phyloP scores from a whole-genome alignment of 495 filamentous ascomycete genomes.

The Neurospora sp. region DNA sequence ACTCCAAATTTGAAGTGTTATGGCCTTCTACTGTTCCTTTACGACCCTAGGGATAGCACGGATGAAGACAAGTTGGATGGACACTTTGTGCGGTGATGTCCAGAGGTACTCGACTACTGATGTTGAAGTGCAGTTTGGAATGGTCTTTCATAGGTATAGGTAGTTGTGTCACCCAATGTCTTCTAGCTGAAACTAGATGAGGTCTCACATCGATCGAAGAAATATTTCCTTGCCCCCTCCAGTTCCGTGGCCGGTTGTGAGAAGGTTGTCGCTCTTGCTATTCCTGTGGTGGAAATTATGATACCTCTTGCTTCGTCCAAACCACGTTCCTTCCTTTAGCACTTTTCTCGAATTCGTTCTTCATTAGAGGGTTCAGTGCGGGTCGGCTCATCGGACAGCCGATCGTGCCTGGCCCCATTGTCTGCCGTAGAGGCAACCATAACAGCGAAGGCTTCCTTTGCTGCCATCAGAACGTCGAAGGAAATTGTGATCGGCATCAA shows the following conservation, averaged over 20 bases:
- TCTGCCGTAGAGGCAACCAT: not conserved
- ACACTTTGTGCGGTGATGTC: not conserved
- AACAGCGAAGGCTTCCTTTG: not conserved
- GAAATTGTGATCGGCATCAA: too few relatives aligned
- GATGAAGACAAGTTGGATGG: not conserved
- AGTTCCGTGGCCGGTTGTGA: not conserved
- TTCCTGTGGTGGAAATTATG: not conserved
- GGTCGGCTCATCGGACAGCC: not conserved
- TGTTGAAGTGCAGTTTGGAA: too few relatives aligned
- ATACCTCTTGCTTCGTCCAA: not conserved
- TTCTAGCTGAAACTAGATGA: not conserved
- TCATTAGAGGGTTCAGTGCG: not conserved
- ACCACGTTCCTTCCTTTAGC: not conserved
- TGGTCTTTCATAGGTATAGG: too few relatives aligned
- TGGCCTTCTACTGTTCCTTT: too few relatives aligned
- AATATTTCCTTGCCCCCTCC: not conserved
- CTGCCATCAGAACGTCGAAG: too few relatives aligned
- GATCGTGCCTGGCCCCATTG: not conserved
- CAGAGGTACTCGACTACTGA: too few relatives aligned
- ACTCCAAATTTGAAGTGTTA: too few relatives aligned
- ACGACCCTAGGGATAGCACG: not conserved
- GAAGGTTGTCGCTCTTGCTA: not conserved
- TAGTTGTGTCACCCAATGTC: too few relatives aligned
- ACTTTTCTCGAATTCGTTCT: not conserved
- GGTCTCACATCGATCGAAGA: not conserved